Percentiles rank a stretch among this genome's conserved stretches.
Conservation (phyloP, 2,329 filamentous ascomycete species). For the Claviceps africana region DNA sequence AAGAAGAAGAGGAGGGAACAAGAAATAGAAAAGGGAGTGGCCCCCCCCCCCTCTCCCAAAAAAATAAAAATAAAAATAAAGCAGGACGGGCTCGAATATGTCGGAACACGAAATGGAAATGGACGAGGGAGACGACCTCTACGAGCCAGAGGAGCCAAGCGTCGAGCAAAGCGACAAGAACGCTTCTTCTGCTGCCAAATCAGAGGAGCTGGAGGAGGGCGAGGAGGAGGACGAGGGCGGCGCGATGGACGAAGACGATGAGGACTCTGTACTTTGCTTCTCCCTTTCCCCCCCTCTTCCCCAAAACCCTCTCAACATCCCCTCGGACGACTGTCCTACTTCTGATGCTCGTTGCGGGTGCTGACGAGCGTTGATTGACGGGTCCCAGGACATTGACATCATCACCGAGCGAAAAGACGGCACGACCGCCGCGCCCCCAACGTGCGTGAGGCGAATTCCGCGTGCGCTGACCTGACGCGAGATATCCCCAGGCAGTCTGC, state of each 20-base stretch:
- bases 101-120: slow-evolving; percentile 40
- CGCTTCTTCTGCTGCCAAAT: slow-evolving; percentile 19
- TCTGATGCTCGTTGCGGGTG: too few relatives aligned
- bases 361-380: neutral
- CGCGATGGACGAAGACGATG: slow-evolving; percentile 46
- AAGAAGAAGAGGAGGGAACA: neutral
- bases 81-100: slow-evolving; percentile 5
- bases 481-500: too few relatives aligned
- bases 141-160: slow-evolving; percentile 44
- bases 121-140: slow-evolving; percentile 55
- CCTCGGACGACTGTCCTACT: too few relatives aligned
- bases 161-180: slow-evolving; percentile 18
- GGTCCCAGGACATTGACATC: slow-evolving; percentile 48
- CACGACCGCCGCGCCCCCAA: slow-evolving; percentile 42
- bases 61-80: too few relatives aligned
- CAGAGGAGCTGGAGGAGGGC: slow-evolving; percentile 47
- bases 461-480: too few relatives aligned
- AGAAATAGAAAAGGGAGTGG: too few relatives aligned
- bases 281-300: too few relatives aligned
- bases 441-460: slow-evolving; percentile 25
- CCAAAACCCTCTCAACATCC: too few relatives aligned
- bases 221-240: slow-evolving; percentile 50
- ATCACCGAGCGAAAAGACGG: slow-evolving; percentile 54
- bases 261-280: slow-evolving; percentile 23
- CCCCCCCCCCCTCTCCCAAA: too few relatives aligned